Conservation (phyloP, 2,329 filamentous ascomycete genomes). For the Rachicladosporium sp. region DNA sequence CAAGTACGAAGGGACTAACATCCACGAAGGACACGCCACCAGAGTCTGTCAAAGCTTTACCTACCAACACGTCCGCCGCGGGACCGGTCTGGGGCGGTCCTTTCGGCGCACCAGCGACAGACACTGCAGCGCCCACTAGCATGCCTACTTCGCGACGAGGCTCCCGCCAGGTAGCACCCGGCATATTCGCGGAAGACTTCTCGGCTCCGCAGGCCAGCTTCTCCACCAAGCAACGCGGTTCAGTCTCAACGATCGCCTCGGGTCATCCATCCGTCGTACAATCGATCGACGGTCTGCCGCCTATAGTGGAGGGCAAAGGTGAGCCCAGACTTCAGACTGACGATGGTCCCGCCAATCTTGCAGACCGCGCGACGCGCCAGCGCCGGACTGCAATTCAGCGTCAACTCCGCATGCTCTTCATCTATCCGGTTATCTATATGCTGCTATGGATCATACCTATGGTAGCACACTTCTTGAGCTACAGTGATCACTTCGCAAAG, state of each 20-base stretch:
- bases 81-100: constrained; percentile 11
- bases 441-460: constrained; percentile 63
- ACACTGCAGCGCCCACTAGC: constrained; percentile 7
- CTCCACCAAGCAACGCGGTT: constrained; percentile 9
- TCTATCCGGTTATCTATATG: constrained; percentile 66
- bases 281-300: constrained; percentile 9
- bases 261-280: constrained; percentile 9
- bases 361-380: constrained; percentile 8
- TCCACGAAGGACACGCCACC: not conserved
- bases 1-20: not conserved
- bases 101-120: constrained; percentile 6
- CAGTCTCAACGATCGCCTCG: constrained; percentile 12
- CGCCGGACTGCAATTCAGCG: constrained; percentile 42
- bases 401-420: constrained; percentile 60
- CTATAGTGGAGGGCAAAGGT: constrained; percentile 13
- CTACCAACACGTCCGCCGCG: not conserved
- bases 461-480: constrained; percentile 49
- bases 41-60: constrained; percentile 1
- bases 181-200: constrained; percentile 16
- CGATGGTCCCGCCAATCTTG: not conserved
- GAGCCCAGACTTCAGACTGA: not conserved
- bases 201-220: constrained; percentile 7
- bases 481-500: constrained; percentile 38
- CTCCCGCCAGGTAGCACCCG: constrained; percentile 13
- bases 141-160: constrained; percentile 17